phyloP scores from a whole-genome alignment of 768 basidiomycete genomes.

The Lepiota subincarnata region DNA sequence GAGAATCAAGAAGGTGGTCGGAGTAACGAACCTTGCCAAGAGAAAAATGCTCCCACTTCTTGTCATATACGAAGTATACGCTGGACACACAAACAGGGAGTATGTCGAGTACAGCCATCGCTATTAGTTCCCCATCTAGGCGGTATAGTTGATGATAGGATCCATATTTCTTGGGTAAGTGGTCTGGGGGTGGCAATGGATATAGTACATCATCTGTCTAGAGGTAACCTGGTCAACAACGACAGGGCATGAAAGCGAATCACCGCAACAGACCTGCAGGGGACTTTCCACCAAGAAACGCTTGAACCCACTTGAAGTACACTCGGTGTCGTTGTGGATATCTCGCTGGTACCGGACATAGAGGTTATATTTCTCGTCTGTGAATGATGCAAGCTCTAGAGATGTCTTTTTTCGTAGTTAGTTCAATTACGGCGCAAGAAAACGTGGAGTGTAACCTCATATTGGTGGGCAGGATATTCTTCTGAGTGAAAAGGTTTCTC shows the following conservation, averaged over 20 bases:
- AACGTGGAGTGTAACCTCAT: constrained; percentile 43
- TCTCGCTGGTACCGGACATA: constrained; percentile 73
- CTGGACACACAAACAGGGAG: constrained; percentile 81
- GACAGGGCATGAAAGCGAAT: not conserved
- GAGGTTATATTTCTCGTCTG: constrained; percentile 76
- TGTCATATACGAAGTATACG: constrained; percentile 87
- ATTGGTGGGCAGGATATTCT: constrained; percentile 41
- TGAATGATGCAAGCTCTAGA: constrained; percentile 73
- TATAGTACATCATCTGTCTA: constrained; percentile 66
- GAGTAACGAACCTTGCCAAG: constrained; percentile 63
- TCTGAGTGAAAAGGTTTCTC: constrained; percentile 38
- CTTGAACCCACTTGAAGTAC: constrained; percentile 49
- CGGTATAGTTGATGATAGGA: constrained; percentile 89
- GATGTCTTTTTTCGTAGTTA: constrained; percentile 44
- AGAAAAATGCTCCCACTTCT: constrained; percentile 61
- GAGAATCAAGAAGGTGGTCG: not conserved
- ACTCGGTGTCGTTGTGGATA: constrained; percentile 69
- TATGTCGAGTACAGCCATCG: constrained; percentile 86
- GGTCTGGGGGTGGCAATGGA: constrained; percentile 36
- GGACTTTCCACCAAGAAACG: constrained; percentile 81
- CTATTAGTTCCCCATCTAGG: constrained; percentile 77
- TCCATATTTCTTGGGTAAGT: constrained; percentile 80
- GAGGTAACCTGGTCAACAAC: not conserved
- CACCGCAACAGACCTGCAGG: constrained; percentile 47
- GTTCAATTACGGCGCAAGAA: not conserved